Conservation (phyloP, 2,329 filamentous ascomycete genomes). For the Colletotrichum falcatum region DNA sequence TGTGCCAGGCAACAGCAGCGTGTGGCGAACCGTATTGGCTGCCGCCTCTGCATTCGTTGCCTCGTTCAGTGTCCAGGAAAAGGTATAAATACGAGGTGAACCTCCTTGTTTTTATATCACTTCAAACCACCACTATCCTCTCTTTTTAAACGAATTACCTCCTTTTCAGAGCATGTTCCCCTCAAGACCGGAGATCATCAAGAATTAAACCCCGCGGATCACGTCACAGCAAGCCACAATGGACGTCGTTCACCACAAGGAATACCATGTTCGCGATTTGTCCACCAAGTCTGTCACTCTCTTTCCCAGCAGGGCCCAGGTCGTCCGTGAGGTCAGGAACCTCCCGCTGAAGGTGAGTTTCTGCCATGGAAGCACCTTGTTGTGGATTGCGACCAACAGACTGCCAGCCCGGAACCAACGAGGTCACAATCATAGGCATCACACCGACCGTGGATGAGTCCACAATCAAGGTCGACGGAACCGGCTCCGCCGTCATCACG, state of each 20-base stretch:
- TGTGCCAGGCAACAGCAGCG: constrained; percentile 1
- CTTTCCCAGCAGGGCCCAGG: constrained; percentile 70
- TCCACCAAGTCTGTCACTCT: constrained; percentile 72
- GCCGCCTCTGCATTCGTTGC: neutral
- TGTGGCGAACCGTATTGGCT: neutral
- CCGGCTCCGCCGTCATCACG: constrained; percentile 66
- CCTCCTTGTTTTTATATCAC: neutral
- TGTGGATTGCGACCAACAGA: constrained; percentile 60
- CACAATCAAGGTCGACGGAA: constrained; percentile 71
- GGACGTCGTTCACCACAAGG: constrained; percentile 56
- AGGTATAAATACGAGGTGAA: neutral
- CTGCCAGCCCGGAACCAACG: constrained; percentile 66
- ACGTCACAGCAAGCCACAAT: constrained; percentile 43
- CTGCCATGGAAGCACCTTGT: constrained; percentile 24
- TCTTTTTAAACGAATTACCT: neutral
- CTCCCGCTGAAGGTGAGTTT: constrained; percentile 58
- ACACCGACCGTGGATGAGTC: constrained; percentile 67
- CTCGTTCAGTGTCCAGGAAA: neutral
- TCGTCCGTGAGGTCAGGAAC: constrained; percentile 70
- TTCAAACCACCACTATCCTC: neutral
- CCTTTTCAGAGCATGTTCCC: neutral
- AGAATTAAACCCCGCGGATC: neutral
- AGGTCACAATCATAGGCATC: constrained; percentile 68
- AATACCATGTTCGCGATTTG: constrained; percentile 68
- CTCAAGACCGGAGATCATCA: neutral